A percentile compares a stretch with the other conserved stretches of the same genome.
Evolutionary conservation across 1,284 basidiomycete species (phyloP).

Genomic region (Cutaneotrichosporon mucoides): DNA sequence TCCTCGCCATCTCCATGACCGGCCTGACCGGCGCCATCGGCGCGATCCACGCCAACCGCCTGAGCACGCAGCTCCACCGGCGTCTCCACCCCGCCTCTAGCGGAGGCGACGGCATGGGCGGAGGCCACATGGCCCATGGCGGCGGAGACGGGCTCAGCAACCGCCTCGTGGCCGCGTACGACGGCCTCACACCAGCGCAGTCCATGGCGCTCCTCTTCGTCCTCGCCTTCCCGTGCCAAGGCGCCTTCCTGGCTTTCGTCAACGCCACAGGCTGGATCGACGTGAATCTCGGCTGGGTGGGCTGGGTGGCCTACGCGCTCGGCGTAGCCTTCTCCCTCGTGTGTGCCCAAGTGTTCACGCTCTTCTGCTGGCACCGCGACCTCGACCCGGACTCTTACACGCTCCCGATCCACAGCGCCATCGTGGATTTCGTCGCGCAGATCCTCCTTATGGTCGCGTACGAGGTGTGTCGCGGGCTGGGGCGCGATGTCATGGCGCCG

Average conservation of each 20-base stretch:
- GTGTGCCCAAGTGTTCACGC: constrained; percentile 65
- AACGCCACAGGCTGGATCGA: constrained; percentile 69
- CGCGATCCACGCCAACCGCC: constrained; percentile 83
- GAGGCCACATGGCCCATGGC: not conserved
- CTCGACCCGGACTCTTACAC: constrained; percentile 93
- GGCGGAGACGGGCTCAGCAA: not conserved
- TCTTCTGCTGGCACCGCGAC: constrained; percentile 73
- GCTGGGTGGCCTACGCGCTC: constrained; percentile 64
- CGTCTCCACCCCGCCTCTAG: constrained; percentile 27
- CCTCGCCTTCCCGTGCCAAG: constrained; percentile 71
- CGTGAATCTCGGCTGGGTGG: constrained; percentile 62
- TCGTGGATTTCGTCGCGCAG: constrained; percentile 90
- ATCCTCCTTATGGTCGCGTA: constrained; percentile 60
- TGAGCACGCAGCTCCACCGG: constrained; percentile 61
- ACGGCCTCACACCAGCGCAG: constrained; percentile 35
- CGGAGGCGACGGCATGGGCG: not conserved
- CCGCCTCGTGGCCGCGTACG: not conserved
- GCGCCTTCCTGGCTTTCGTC: constrained; percentile 66
- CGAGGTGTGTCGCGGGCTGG: constrained; percentile 41
- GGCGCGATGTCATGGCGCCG: not conserved
- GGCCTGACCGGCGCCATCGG: constrained; percentile 84
- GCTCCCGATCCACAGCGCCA: constrained; percentile 80
- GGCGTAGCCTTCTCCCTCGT: constrained; percentile 66
- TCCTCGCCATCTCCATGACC: constrained; percentile 83
- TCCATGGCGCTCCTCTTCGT: constrained; percentile 59